These are phyloP conservation scores for Rhododendron kiyosumense DNA, from an alignment of 148 eudicot genomes.

Conservation along the genomic window DNA sequence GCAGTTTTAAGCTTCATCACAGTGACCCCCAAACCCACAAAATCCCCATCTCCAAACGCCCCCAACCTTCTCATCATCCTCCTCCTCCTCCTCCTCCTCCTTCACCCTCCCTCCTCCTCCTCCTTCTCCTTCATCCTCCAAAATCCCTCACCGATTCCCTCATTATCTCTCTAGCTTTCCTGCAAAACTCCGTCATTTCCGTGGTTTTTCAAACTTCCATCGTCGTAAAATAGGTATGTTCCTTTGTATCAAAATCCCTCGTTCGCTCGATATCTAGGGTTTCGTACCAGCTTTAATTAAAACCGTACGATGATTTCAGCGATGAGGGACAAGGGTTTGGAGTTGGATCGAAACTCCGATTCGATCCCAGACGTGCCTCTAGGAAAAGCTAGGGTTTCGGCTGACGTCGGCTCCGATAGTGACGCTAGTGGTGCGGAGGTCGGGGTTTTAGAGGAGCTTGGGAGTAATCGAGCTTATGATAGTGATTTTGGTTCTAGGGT, in stretches of 20 bases:
- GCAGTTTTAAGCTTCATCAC: background rate
- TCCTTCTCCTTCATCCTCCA: background rate
- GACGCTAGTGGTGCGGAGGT: background rate
- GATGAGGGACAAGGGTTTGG: slow-evolving; percentile 21
- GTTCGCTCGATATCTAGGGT: slow-evolving; percentile 1
- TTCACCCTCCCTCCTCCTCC: background rate
- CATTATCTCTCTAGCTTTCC: background rate
- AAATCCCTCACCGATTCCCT: background rate
- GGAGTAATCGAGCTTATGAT: background rate
- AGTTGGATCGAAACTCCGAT: slow-evolving; percentile 15
- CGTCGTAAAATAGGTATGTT: background rate
- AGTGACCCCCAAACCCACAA: background rate
- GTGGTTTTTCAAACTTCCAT: background rate
- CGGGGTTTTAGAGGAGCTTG: slow-evolving; percentile 22
- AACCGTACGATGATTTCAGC: slow-evolving; percentile 12
- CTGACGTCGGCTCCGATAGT: background rate
- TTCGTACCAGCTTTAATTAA: background rate
- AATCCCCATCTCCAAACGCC: background rate
- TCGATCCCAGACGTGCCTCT: slow-evolving; percentile 1
- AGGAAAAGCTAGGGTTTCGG: slow-evolving; percentile 21
- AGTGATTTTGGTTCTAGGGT: slow-evolving; percentile 9
- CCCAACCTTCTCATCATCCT: too few relatives aligned
- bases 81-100: too few relatives aligned
- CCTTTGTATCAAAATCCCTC: background rate
- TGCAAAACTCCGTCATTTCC: background rate